Conservation (phyloP, 2,329 filamentous ascomycete genomes). For the Penicillium aurantiogriseum region DNA sequence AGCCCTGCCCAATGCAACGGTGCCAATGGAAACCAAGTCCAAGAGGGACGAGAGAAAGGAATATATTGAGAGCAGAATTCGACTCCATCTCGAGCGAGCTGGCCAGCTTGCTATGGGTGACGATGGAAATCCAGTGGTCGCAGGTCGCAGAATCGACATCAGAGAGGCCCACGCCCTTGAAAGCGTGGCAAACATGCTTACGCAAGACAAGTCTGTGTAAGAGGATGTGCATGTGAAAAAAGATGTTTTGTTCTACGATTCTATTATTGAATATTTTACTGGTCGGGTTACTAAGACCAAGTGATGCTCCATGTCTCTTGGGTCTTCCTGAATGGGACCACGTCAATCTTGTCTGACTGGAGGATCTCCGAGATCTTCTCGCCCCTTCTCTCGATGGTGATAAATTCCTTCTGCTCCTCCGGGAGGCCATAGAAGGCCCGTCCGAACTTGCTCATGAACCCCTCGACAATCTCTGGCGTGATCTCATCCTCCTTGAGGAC, state of each 20-base stretch:
- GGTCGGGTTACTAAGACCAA: slow-evolving; percentile 28
- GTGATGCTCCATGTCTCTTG: slow-evolving; percentile 50
- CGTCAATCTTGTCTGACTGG: slow-evolving; percentile 56
- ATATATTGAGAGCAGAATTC: slow-evolving; percentile 80
- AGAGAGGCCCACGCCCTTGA: slow-evolving; percentile 45
- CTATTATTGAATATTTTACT: slow-evolving; percentile 11
- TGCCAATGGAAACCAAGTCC: slow-evolving; percentile 45
- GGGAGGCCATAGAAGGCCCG: slow-evolving; percentile 58
- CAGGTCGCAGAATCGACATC: slow-evolving; percentile 41
- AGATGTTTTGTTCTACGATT: slow-evolving; percentile 2
- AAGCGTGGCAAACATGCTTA: slow-evolving; percentile 38
- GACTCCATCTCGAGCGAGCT: slow-evolving; percentile 67
- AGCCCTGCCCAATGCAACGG: slow-evolving; percentile 38
- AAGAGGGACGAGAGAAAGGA: slow-evolving; percentile 70
- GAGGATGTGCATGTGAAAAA: not conserved
- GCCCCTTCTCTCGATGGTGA: slow-evolving; percentile 58
- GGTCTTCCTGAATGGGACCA: slow-evolving; percentile 65
- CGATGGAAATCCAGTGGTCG: slow-evolving; percentile 35
- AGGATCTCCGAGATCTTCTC: slow-evolving; percentile 57
- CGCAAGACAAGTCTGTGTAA: slow-evolving; percentile 22
- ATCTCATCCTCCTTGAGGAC: slow-evolving; percentile 56
- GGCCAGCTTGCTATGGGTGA: slow-evolving; percentile 39
- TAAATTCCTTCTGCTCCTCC: slow-evolving; percentile 49
- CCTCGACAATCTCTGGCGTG: slow-evolving; percentile 54
- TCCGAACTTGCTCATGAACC: slow-evolving; percentile 59